Evolutionary conservation across 2,329 filamentous ascomycete species (phyloP).

Genomic region (Amauroascus niger): DNA sequence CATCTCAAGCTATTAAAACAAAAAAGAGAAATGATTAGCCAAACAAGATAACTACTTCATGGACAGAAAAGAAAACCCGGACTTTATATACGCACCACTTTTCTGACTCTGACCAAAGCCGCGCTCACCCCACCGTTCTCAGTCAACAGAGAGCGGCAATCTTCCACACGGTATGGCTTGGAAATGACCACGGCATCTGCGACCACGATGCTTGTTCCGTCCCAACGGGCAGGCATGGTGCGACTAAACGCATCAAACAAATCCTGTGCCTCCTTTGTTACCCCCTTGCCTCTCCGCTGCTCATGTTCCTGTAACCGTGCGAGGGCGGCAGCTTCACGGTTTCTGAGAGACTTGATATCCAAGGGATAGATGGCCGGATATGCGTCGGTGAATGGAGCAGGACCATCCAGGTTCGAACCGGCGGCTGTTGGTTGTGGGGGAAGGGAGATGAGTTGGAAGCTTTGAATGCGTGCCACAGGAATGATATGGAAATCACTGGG

Average conservation of each 20-base stretch:
- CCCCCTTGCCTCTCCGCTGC: slow-evolving; percentile 50
- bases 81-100: slow-evolving; percentile 37
- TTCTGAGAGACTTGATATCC: slow-evolving; percentile 46
- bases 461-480: slow-evolving; percentile 49
- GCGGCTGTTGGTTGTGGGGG: slow-evolving; percentile 3
- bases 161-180: slow-evolving; percentile 49
- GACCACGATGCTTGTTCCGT: slow-evolving; percentile 49
- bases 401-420: slow-evolving; percentile 15
- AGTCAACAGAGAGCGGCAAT: slow-evolving; percentile 39
- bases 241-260: slow-evolving; percentile 53
- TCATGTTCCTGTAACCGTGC: slow-evolving; percentile 49
- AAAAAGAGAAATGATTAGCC: neutral
- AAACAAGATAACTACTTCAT: neutral
- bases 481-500: slow-evolving; percentile 52
- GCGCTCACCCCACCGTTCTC: slow-evolving; percentile 29
- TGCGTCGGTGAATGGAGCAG: slow-evolving; percentile 41
- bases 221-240: slow-evolving; percentile 53
- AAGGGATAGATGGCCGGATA: slow-evolving; percentile 38
- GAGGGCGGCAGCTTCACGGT: slow-evolving; percentile 48
- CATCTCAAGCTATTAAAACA: slow-evolving; percentile 42
- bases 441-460: slow-evolving; percentile 46
- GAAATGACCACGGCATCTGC: slow-evolving; percentile 51
- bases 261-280: slow-evolving; percentile 52
- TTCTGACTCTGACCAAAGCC: slow-evolving; percentile 38
- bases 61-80: neutral